Base-by-base conservation (phyloP, 805 yeast species). In the Teunomyces kruisii region DNA sequence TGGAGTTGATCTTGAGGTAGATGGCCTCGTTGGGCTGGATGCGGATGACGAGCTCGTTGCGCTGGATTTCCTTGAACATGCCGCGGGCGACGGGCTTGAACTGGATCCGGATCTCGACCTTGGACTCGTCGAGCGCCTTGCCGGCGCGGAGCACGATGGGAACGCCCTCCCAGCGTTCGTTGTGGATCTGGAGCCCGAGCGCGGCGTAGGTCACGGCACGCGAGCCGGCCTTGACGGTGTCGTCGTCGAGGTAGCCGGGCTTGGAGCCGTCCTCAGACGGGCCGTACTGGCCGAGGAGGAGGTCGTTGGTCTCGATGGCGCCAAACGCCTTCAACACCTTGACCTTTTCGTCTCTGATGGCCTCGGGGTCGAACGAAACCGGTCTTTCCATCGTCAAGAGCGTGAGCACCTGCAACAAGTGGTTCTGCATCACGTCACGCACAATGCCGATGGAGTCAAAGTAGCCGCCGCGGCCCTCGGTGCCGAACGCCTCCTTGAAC, bases 381-480 rank as follows among this genome's bases (percentile, higher is more conserved):
- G 99, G 99, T 65, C 96, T 81, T 65, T 94, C 98, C 97, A 94
- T 92, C 43, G 97, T 88, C 49, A 92, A 73, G 45, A 94, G 68
- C 5, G 98, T 91, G 62, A 94, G 72, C 16, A 92, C 95, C 74
- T 94, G 99, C 61, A 92, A 76, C 57, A 94, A 70, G 72, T 94
- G 99, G 77, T 94, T 94, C 75, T 94, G 99, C 89, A 94, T 92
- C 39, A 94, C 98, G 63, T 94, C 99, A 68, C 99, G 83, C 55
- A 94, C 87, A 62, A 94, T 94, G 47, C 99, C 99, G 59, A 91
- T 89, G 45, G 78, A 75, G 69, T 94, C 98, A 61, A 94, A 94
- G 74, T 94, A 94, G 31, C 99, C 99, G 56, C 99, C 99, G 64
- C 99, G 83, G 46, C 99, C 99, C 71, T 94, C 97, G 32, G 99